Percentiles rank a stretch among this genome's conserved stretches.
These are phyloP conservation scores for Sclerotinia trifoliorum DNA, from an alignment of 2,329 filamentous ascomycete genomes.

Conservation along the genomic window DNA sequence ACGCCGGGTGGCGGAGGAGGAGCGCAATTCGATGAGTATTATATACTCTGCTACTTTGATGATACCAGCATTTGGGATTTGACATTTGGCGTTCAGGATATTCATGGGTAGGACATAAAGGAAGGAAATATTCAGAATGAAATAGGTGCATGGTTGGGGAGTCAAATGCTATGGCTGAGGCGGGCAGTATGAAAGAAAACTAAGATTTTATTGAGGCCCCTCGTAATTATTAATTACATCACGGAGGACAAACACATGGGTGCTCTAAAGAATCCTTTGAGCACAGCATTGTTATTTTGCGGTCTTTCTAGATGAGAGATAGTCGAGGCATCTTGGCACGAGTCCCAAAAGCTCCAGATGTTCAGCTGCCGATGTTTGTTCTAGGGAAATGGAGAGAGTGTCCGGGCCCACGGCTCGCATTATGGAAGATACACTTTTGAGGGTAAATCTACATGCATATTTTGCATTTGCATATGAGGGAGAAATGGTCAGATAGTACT, in stretches of 20 bases:
- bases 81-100: constrained; percentile 24
- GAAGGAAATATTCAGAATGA: background rate
- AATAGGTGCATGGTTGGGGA: background rate
- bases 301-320: background rate
- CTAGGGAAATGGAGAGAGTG: no score
- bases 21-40: background rate
- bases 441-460: background rate
- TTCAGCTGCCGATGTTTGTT: background rate
- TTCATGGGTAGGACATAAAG: background rate
- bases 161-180: background rate
- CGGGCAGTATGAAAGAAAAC: background rate
- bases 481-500: background rate
- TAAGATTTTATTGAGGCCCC: background rate
- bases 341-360: background rate
- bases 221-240: background rate
- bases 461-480: background rate
- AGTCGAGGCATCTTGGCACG: background rate
- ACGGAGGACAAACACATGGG: background rate
- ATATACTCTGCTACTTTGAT: constrained; percentile 21
- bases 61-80: constrained; percentile 32
- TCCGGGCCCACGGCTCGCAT: background rate
- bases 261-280: background rate
- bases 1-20: background rate
- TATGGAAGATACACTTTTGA: background rate
- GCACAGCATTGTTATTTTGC: background rate